These are phyloP conservation scores for Colletotrichum plurivorum DNA, from an alignment of 2,329 filamentous ascomycete species.

Conservation along the genomic window DNA sequence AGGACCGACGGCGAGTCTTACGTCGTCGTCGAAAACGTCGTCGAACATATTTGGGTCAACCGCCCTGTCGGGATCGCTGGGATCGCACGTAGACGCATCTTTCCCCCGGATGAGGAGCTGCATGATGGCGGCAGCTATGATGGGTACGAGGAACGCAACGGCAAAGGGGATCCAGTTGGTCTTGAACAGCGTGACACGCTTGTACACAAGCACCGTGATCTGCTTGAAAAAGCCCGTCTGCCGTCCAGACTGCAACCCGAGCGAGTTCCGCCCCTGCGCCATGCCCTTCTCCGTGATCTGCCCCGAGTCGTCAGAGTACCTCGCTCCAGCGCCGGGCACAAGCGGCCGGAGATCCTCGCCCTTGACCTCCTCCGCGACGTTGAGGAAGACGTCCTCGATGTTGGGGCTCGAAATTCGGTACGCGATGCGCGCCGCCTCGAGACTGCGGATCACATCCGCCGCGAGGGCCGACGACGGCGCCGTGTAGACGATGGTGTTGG, in stretches of 20 bases:
- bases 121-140: constrained; percentile 84
- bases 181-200: constrained; percentile 82
- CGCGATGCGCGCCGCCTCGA: constrained; percentile 79
- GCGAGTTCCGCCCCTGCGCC: constrained; percentile 16
- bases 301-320: constrained; percentile 6
- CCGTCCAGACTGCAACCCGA: constrained; percentile 77
- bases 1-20: constrained; percentile 45
- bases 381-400: constrained; percentile 92
- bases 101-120: constrained; percentile 79
- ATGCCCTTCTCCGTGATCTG: constrained; percentile 46
- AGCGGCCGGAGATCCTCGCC: constrained; percentile 42
- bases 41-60: constrained; percentile 57
- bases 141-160: constrained; percentile 81
- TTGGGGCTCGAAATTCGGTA: constrained; percentile 91
- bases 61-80: constrained; percentile 61
- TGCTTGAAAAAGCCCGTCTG: constrained; percentile 80
- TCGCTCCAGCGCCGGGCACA: not conserved
- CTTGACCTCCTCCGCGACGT: constrained; percentile 85
- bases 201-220: constrained; percentile 80
- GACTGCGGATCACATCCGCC: constrained; percentile 76
- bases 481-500: constrained; percentile 82
- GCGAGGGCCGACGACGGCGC: constrained; percentile 79
- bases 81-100: constrained; percentile 65
- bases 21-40: constrained; percentile 41
- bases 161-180: constrained; percentile 84